Evolutionary conservation across 83 land plant genomes (phyloP).

Genomic region (Larix sibirica): DNA sequence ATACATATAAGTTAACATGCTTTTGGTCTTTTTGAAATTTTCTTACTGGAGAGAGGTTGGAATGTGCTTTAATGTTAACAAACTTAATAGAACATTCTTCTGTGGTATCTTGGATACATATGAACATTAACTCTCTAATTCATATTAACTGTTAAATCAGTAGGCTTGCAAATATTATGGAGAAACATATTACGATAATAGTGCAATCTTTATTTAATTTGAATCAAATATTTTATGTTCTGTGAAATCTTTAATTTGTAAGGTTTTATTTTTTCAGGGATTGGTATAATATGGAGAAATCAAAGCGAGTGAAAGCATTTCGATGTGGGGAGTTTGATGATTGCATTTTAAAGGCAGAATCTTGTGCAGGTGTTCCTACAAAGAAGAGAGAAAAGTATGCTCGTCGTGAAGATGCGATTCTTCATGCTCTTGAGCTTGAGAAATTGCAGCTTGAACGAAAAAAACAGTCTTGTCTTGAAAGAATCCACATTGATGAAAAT

Average conservation of each 20-base stretch:
- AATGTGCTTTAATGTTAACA: background rate
- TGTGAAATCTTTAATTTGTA: background rate
- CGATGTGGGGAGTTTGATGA: conserved; percentile 96
- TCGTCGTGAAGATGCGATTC: conserved; percentile 94
- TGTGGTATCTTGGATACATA: background rate
- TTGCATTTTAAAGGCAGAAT: conserved; percentile 80
- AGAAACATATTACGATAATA: too few species aligned
- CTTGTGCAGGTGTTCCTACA: conserved; percentile 58
- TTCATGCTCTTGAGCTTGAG: conserved; percentile 92
- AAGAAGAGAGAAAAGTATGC: conserved; percentile 96
- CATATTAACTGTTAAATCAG: background rate
- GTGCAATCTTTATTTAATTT: background rate
- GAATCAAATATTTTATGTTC: background rate
- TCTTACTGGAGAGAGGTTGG: background rate
- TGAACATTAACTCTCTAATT: background rate
- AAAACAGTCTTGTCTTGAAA: conserved; percentile 15
- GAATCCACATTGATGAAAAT: background rate
- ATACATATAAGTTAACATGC: too few species aligned
- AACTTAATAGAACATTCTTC: background rate
- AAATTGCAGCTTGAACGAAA: conserved; percentile 45
- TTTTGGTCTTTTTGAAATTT: background rate
- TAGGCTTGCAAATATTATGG: too few species aligned
- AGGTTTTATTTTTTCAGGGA: conserved; percentile 52
- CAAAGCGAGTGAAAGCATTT: conserved; percentile 90
- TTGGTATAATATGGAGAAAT: conserved; percentile 95